Evolutionary conservation across 176 grass and related monocot species (phyloP).

Genomic region (Oryza coarctata): DNA sequence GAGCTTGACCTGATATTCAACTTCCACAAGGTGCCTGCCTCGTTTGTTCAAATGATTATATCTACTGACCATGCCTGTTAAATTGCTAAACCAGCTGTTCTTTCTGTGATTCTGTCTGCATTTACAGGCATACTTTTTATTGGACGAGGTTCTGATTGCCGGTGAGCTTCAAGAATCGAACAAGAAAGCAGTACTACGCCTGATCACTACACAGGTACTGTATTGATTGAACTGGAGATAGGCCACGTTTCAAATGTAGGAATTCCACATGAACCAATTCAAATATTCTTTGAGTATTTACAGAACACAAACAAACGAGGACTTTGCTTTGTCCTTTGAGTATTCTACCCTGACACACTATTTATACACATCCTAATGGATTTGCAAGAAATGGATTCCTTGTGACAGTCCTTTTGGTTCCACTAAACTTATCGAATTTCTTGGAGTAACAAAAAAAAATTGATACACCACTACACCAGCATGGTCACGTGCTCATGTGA

Average conservation of each 20-base stretch:
- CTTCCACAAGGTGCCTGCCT: constrained; percentile 59
- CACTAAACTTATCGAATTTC: background rate
- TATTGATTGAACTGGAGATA: background rate
- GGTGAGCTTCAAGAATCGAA: constrained; percentile 79
- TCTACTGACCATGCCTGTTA: background rate
- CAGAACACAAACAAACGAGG: background rate
- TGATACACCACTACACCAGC: background rate
- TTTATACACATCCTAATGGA: background rate
- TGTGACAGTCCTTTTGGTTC: background rate
- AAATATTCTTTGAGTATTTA: background rate
- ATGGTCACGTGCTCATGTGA: constrained; percentile 35
- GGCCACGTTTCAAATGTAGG: background rate
- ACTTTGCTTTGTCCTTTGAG: background rate
- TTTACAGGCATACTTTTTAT: constrained; percentile 67
- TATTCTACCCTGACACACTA: background rate
- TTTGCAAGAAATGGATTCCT: background rate
- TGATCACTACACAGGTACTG: constrained; percentile 75
- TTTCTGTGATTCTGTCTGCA: background rate
- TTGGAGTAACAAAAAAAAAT: background rate
- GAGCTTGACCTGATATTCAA: constrained; percentile 84
- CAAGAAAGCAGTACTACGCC: constrained; percentile 70
- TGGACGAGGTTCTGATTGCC: constrained; percentile 79
- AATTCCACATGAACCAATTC: background rate
- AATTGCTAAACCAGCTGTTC: background rate
- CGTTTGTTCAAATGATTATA: background rate